Base-by-base conservation (phyloP, 768 basidiomycete genomes). In the Tylopilus vinaceipallidus region DNA sequence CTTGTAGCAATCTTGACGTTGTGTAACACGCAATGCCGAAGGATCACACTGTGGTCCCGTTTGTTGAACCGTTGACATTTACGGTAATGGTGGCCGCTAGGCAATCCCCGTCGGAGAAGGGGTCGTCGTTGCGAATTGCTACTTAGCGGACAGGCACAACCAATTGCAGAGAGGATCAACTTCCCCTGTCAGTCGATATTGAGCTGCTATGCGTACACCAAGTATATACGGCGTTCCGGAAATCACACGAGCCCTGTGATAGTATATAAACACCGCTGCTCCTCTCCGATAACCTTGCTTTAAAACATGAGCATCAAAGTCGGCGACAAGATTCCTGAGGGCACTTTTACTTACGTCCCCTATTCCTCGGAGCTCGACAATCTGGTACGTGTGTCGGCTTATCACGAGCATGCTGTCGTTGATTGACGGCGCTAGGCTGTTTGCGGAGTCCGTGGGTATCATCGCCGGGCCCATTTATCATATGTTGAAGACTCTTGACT, bases 361-460 rank as follows among this genome's bases (percentile, higher is more conserved):
- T 88, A 81, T 63, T 64, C 75, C 0, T 73, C 80, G 14, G 83
- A 77, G 62, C 79, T 88, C 50, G 86, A 84, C 24, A 71, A 82
- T 65, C 72, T 73, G 54, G 80, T 83, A 11, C 3, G 4, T 12
- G 14, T 45, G 20, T 36, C 0, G 35, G 17, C 53, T 64, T 13
- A 37, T 45, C 47, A 9, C 23, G 58, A 37, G 35, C 34, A 46
- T 43, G 41, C 7, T 42, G 29, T 54, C 32, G 49, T 23, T 14
- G 24, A 36, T 33, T 20, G n/a, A 33, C 34, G 34, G 40, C 14
- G 7, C 35, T 47, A 86, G 84, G 60, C 75, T 46, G 81, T 73
- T 13, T 89, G 86, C 59, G 88, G 86, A 52, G 56, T 75, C 36
- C 80, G 87, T 88, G 64, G 61, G 87, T 70, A 29, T n/a, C 37